Evolutionary conservation across 352 stramenopile genomes (phyloP).

Genomic region (Phytophthora citricola): DNA sequence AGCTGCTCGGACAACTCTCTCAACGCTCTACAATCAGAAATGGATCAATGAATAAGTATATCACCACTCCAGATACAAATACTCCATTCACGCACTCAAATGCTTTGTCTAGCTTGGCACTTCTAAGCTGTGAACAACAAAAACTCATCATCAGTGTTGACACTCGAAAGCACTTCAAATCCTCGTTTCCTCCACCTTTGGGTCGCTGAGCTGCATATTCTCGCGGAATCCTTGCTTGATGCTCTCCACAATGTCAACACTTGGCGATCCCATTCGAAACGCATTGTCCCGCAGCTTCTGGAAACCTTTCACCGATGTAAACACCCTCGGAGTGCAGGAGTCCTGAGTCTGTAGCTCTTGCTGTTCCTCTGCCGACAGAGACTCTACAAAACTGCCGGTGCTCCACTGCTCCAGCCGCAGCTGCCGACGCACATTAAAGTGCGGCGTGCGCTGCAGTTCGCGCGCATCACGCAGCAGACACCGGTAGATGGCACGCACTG

Average conservation of each 20-base stretch:
- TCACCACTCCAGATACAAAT: neutral
- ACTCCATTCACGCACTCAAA: constrained; percentile 46
- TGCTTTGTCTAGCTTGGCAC: constrained; percentile 68
- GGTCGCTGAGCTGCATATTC: constrained; percentile 43
- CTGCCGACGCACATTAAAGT: constrained; percentile 68
- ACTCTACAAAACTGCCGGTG: constrained; percentile 51
- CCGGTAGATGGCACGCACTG: constrained; percentile 67
- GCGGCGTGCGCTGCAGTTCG: constrained; percentile 59
- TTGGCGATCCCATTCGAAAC: constrained; percentile 35
- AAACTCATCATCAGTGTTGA: constrained; percentile 3
- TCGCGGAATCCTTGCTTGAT: constrained; percentile 57
- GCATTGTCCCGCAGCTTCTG: constrained; percentile 45
- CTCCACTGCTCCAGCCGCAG: constrained; percentile 73
- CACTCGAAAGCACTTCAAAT: neutral
- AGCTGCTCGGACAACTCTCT: constrained; percentile 73
- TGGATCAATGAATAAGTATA: neutral
- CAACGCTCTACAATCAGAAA: constrained; percentile 46
- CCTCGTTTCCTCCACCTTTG: constrained; percentile 34
- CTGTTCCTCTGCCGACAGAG: constrained; percentile 10
- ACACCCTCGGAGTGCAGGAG: constrained; percentile 16
- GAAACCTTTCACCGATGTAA: constrained; percentile 58
- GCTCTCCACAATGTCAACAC: constrained; percentile 43
- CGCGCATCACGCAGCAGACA: constrained; percentile 68
- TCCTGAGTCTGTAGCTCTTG: constrained; percentile 13
- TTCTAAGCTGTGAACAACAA: constrained; percentile 35